Percentiles rank a stretch among this genome's conserved stretches.
Evolutionary conservation across 768 basidiomycete genomes (phyloP).

Genomic region (Pleurotus tuoliensis): DNA sequence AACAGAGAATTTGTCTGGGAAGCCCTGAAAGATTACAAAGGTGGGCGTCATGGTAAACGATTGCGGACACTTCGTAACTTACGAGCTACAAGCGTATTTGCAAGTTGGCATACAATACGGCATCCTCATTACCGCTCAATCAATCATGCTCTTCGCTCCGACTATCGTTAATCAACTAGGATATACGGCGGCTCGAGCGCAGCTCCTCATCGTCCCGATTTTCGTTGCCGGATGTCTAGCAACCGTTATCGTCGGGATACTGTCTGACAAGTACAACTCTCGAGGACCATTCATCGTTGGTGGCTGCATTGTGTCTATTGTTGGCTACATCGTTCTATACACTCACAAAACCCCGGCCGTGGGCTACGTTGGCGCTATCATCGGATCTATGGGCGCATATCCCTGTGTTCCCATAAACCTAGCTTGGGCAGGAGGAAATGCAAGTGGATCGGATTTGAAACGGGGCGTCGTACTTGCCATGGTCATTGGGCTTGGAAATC

Average conservation of each 20-base stretch:
- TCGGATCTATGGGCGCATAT: slow-evolving; percentile 52
- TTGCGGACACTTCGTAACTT: background rate
- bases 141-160: slow-evolving; percentile 24
- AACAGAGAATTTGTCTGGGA: slow-evolving; percentile 30
- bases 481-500: slow-evolving; percentile 51
- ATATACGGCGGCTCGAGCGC: slow-evolving; percentile 35
- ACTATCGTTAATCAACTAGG: slow-evolving; percentile 34
- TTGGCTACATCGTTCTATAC: slow-evolving; percentile 41
- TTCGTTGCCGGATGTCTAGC: slow-evolving; percentile 24
- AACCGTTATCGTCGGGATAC: slow-evolving; percentile 24
- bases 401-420: slow-evolving; percentile 44
- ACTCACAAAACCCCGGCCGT: slow-evolving; percentile 22
- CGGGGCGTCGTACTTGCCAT: slow-evolving; percentile 49
- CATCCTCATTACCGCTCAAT: slow-evolving; percentile 4
- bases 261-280: slow-evolving; percentile 25
- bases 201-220: slow-evolving; percentile 31
- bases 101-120: slow-evolving; percentile 4
- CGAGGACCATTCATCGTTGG: slow-evolving; percentile 41
- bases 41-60: background rate
- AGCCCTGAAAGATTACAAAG: slow-evolving; percentile 18
- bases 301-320: slow-evolving; percentile 32
- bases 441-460: slow-evolving; percentile 48
- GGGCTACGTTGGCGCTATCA: slow-evolving; percentile 44
- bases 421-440: slow-evolving; percentile 54
- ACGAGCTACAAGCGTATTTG: background rate